These are phyloP conservation scores for Colletotrichum godetiae DNA, from an alignment of 2,329 filamentous ascomycete species.

Conservation along the genomic window DNA sequence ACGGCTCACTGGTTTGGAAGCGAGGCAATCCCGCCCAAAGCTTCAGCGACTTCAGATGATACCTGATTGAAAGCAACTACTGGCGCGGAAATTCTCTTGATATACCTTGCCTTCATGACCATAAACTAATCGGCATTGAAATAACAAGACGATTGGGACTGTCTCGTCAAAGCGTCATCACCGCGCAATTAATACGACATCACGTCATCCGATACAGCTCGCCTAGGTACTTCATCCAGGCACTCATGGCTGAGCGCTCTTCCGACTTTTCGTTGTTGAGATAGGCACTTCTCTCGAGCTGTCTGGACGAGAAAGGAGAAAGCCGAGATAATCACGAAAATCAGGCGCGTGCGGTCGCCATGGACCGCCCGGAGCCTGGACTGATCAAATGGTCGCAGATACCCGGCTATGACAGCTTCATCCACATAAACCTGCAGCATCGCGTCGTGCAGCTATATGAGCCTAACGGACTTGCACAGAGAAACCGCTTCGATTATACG, in stretches of 20 bases:
- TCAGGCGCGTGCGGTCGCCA: slow-evolving; percentile 42
- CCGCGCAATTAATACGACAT: background rate
- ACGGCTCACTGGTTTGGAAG: slow-evolving; percentile 17
- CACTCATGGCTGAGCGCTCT: background rate
- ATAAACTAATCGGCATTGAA: background rate
- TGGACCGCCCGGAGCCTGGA: slow-evolving; percentile 71
- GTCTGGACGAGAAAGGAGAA: background rate
- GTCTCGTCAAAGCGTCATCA: background rate
- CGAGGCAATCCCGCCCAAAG: slow-evolving; percentile 19
- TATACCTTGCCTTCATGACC: background rate
- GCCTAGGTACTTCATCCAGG: background rate
- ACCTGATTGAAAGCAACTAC: background rate
- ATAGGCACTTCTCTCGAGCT: background rate
- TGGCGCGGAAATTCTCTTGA: background rate
- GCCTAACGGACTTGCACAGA: slow-evolving; percentile 68
- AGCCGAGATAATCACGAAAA: slow-evolving; percentile 8
- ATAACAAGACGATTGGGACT: background rate
- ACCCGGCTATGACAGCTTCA: slow-evolving; percentile 67
- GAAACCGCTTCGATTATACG: slow-evolving; percentile 67
- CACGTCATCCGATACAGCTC: background rate
- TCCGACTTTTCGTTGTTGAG: background rate
- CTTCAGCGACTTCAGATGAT: slow-evolving; percentile 15
- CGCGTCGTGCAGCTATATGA: slow-evolving; percentile 72
- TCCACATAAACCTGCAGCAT: slow-evolving; percentile 74
- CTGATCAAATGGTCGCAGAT: slow-evolving; percentile 76